Conservation (phyloP, 2,329 filamentous ascomycete genomes). For the Bretziella fagacearum region DNA sequence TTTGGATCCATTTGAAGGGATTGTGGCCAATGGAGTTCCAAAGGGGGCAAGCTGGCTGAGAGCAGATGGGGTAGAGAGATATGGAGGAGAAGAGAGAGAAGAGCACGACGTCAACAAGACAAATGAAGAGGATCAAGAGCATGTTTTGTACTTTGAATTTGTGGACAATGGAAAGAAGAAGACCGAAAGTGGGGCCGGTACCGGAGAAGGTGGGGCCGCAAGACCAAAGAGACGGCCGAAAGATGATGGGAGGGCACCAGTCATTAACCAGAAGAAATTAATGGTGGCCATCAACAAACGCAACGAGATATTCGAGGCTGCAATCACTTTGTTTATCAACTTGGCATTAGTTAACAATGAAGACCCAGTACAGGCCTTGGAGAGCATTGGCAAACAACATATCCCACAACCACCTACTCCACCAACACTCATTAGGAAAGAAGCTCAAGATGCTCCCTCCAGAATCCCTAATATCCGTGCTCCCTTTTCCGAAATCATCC, state of each 20-base stretch:
- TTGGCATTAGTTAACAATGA: constrained; percentile 45
- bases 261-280: constrained; percentile 9
- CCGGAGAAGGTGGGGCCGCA: constrained; percentile 22
- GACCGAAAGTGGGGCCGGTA: not conserved
- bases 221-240: constrained; percentile 81
- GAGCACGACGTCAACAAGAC: constrained; percentile 31
- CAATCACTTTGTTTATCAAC: constrained; percentile 62
- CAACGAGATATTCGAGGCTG: constrained; percentile 64
- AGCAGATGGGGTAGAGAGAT: constrained; percentile 1
- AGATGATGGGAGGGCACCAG: constrained; percentile 37
- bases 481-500: constrained; percentile 66
- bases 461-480: constrained; percentile 67
- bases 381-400: constrained; percentile 44
- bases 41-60: constrained; percentile 4
- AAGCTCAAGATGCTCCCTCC: constrained; percentile 36
- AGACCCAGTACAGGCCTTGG: constrained; percentile 52
- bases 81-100: constrained; percentile 26
- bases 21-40: not conserved
- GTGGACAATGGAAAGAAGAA: constrained; percentile 43
- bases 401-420: constrained; percentile 20
- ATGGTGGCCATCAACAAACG: constrained; percentile 61
- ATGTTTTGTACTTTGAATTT: constrained; percentile 83
- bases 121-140: constrained; percentile 18
- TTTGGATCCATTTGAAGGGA: constrained; percentile 18
- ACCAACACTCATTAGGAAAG: not conserved